These are phyloP conservation scores for Stentor roeselii DNA, from an alignment of 73 alveolate genomes.

Conservation along the genomic window DNA sequence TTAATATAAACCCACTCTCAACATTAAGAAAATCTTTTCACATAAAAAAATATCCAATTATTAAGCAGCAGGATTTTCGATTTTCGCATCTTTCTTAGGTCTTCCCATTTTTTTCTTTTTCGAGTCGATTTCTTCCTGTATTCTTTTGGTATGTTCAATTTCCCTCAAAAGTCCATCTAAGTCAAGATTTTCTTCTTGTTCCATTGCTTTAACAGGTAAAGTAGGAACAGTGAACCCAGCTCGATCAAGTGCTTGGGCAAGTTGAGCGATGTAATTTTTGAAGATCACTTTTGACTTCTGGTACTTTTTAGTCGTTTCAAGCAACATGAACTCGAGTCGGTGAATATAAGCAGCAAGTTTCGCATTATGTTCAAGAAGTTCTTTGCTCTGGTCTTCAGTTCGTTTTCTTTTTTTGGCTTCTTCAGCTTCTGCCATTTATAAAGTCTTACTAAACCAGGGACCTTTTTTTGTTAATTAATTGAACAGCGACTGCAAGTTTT, in stretches of 20 bases:
- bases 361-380: slow-evolving; percentile 2
- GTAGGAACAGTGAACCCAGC: slow-evolving; percentile 25
- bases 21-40: too few relatives aligned
- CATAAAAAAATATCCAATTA: too few relatives aligned
- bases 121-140: slow-evolving; percentile 10
- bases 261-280: neutral
- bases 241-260: neutral
- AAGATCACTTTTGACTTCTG: neutral
- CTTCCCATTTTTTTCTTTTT: neutral
- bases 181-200: slow-evolving; percentile 1
- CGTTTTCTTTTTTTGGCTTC: neutral
- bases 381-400: slow-evolving; percentile 27
- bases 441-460: neutral
- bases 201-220: neutral
- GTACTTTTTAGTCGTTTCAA: slow-evolving; percentile 12
- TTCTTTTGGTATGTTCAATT: neutral
- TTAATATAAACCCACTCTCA: too few relatives aligned
- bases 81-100: neutral
- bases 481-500: neutral
- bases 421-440: slow-evolving; percentile 2
- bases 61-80: too few relatives aligned
- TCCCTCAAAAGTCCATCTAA: neutral
- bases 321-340: slow-evolving; percentile 4
- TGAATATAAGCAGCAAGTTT: slow-evolving; percentile 14
- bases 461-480: neutral